phyloP scores from a whole-genome alignment of 2,329 filamentous ascomycete genomes.

The Uncinocarpus reesii region DNA sequence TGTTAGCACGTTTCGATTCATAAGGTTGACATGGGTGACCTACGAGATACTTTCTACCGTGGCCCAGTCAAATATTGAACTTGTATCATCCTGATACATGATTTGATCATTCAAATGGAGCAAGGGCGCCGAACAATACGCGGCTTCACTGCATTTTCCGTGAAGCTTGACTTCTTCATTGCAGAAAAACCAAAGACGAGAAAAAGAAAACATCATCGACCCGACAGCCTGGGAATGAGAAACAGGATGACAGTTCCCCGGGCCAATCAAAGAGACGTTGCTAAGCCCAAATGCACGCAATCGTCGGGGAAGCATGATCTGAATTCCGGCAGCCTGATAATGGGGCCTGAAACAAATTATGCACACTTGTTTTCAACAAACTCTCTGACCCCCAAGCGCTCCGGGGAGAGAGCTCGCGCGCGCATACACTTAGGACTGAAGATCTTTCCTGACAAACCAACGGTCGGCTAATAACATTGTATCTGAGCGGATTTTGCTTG shows the following conservation, averaged over 20 bases:
- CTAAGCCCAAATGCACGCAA: slow-evolving; percentile 2
- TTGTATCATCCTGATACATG: too few relatives aligned
- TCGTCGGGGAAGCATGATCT: slow-evolving; percentile 8
- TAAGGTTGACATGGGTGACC: too few relatives aligned
- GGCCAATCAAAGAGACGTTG: slow-evolving; percentile 2
- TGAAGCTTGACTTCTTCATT: too few relatives aligned
- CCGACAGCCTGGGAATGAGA: slow-evolving; percentile 6
- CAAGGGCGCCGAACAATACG: too few relatives aligned
- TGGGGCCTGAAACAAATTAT: background rate
- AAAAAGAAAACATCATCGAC: background rate
- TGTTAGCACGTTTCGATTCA: too few relatives aligned
- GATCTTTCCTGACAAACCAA: background rate
- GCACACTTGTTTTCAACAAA: too few relatives aligned
- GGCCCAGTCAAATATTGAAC: too few relatives aligned
- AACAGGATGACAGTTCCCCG: slow-evolving; percentile 10
- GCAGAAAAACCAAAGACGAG: background rate
- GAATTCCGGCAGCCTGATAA: slow-evolving; percentile 2
- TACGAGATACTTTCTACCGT: too few relatives aligned
- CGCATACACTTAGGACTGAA: background rate
- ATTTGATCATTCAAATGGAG: too few relatives aligned
- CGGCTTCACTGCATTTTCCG: too few relatives aligned
- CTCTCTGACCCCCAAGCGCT: background rate
- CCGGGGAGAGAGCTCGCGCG: background rate
- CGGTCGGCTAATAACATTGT: background rate
- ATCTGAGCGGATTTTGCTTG: background rate